phyloP scores from a whole-genome alignment of 371 early-diverging fungal genomes.

The Mortierella sp. region DNA sequence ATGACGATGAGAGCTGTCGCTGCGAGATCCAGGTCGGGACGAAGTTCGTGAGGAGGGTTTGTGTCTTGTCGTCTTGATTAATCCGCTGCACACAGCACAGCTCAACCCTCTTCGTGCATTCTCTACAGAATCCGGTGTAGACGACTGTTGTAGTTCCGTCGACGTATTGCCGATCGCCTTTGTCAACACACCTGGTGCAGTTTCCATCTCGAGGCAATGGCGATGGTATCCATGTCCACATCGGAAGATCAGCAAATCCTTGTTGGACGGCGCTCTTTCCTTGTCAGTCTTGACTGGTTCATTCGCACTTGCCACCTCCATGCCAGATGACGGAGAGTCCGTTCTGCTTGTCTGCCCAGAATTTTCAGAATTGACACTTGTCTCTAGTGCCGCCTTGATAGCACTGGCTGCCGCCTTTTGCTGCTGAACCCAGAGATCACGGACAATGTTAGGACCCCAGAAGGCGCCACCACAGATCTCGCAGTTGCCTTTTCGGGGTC shows the following conservation, averaged over 20 bases:
- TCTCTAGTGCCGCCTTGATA: slow-evolving; percentile 46
- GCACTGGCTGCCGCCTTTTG: slow-evolving; percentile 52
- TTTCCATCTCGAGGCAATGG: slow-evolving; percentile 62
- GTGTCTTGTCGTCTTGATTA: slow-evolving; percentile 21
- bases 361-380: slow-evolving; percentile 31
- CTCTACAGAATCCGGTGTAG: not conserved
- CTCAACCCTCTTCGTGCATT: slow-evolving; percentile 10
- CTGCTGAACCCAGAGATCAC: slow-evolving; percentile 53
- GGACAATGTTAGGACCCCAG: slow-evolving; percentile 57
- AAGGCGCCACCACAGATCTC: slow-evolving; percentile 66
- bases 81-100: slow-evolving; percentile 45
- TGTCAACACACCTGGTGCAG: not conserved
- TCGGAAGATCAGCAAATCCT: slow-evolving; percentile 62
- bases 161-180: too few relatives aligned
- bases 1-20: slow-evolving; percentile 8
- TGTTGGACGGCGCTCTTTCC: slow-evolving; percentile 23
- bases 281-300: slow-evolving; percentile 1
- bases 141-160: not conserved
- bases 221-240: slow-evolving; percentile 73
- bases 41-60: slow-evolving; percentile 14
- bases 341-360: slow-evolving; percentile 7
- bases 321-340: slow-evolving; percentile 16
- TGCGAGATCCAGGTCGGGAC: slow-evolving; percentile 13
- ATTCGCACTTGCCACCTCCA: not conserved
- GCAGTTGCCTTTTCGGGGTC: slow-evolving; percentile 67